Evolutionary conservation across 345 rosid genomes (phyloP), one percentile per base, ranked within the genome.

Genomic region (Odontarrhena argentea): DNA sequence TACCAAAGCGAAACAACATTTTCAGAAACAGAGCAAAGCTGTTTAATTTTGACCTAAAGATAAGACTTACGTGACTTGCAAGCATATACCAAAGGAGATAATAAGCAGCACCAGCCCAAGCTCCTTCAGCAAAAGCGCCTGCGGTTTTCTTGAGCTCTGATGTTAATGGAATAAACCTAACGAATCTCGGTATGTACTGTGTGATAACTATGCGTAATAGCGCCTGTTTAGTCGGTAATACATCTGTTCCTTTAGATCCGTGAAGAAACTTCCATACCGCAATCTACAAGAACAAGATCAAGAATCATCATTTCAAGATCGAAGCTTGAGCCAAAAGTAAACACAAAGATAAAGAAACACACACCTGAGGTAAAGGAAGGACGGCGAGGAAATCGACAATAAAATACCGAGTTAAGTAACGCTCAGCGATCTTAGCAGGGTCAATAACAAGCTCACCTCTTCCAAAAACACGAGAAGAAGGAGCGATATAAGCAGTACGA

Each of bases 371-470:
- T 49, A 87, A 55, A n/a, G 96, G 97, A 15, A 87, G 80, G 48
- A 91, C 88, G 7, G 96, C 77, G 10, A 88, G 86, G 55, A 86
- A 73, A 77, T 91, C 97, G 36, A 88, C 79, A 56, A 85, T 64
- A 80, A 91, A 91, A 56, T 81, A 80, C 12, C 86, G 96, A n/a
- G 74, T 51, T 54, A 90, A 60, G 36, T 90, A 90, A 24, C 93
- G 78, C 52, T 74, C 60, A 3, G 97, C 92, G 55, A 91, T 91
- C 68, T 87, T 75, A 44, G 83, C 85, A 65, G 96, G 76, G 74
- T 88, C 93, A 14, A 88, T 88, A n/a, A 91, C 97, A 56, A 91
- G 96, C 76, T 91, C 97, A 56, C 97, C 97, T 15, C 97, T 81
- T 30, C 97, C 97, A 34, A 91, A 91, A n/a, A 91, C 97, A 32